Evolutionary conservation across 1,139 yeast genomes (phyloP).

Genomic region (Suzukiozyma palmioleophila): DNA sequence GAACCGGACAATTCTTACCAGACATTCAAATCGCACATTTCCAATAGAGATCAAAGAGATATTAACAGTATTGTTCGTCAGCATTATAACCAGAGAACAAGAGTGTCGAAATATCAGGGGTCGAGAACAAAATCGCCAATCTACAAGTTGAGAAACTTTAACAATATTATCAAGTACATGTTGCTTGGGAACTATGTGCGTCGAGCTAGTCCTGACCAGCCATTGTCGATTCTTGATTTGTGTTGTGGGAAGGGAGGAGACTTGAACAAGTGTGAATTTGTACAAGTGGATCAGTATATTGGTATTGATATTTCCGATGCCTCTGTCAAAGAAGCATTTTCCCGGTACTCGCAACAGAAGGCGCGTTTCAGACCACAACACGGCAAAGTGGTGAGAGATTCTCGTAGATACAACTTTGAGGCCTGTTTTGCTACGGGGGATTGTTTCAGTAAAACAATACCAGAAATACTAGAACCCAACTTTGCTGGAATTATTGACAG

Average conservation of each 20-base stretch:
- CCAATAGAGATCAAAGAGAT: constrained; percentile 33
- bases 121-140: constrained; percentile 75
- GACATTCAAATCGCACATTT: constrained; percentile 38
- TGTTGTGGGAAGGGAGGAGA: constrained; percentile 99
- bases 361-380: constrained; percentile 31
- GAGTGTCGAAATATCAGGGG: constrained; percentile 57
- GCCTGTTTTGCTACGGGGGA: constrained; percentile 89
- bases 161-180: constrained; percentile 86
- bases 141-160: constrained; percentile 79
- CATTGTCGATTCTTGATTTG: constrained; percentile 57
- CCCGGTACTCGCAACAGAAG: constrained; percentile 54
- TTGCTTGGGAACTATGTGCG: constrained; percentile 67
- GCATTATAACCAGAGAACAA: constrained; percentile 85
- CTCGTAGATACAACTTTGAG: constrained; percentile 53
- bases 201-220: constrained; percentile 36
- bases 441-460: constrained; percentile 69
- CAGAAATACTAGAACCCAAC: constrained; percentile 65
- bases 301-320: constrained; percentile 93
- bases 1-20: constrained; percentile 19
- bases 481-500: constrained; percentile 51
- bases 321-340: constrained; percentile 78
- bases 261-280: constrained; percentile 79
- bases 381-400: constrained; percentile 36
- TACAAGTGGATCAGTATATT: constrained; percentile 68
- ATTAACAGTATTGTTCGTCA: constrained; percentile 63